Evolutionary conservation across 2,329 filamentous ascomycete genomes (phyloP).

Genomic region (Colletotrichum lupini): DNA sequence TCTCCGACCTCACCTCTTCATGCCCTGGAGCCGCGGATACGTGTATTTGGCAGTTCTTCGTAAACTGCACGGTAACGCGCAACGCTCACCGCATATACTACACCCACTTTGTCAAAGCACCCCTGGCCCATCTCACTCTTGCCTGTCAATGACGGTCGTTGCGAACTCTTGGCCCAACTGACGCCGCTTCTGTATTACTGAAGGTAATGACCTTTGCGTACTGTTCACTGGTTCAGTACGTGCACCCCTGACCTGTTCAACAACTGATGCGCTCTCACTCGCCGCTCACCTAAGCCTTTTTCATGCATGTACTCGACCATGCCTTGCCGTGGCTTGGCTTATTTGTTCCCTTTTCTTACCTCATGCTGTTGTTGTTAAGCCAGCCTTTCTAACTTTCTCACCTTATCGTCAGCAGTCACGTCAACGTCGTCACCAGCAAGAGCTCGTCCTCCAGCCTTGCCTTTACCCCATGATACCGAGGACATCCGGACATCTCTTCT

Average conservation of each 20-base stretch:
- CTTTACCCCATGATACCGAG: constrained; percentile 7
- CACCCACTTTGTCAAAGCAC: not conserved
- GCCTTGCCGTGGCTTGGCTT: constrained; percentile 1
- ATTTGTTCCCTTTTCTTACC: not conserved
- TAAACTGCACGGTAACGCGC: constrained; percentile 19
- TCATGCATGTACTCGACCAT: constrained; percentile 10
- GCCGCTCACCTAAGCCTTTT: constrained; percentile 14
- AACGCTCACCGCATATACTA: not conserved
- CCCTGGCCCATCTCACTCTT: not conserved
- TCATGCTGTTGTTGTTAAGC: not conserved
- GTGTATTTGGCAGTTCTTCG: constrained; percentile 25
- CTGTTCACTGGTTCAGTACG: constrained; percentile 8
- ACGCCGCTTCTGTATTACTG: constrained; percentile 1
- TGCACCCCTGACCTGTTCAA: constrained; percentile 20
- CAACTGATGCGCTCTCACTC: not conserved
- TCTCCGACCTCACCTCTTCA: constrained; percentile 16
- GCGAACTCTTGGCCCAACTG: constrained; percentile 5
- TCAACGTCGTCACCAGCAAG: not conserved
- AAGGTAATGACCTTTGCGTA: not conserved
- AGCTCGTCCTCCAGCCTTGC: constrained; percentile 2
- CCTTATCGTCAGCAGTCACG: not conserved
- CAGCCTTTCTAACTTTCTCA: not conserved
- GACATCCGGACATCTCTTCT: not conserved
- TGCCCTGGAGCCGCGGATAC: constrained; percentile 24
- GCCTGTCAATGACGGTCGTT: constrained; percentile 18